Evolutionary conservation across 192 early-diverging fungal genomes (phyloP).

Genomic region (Phlyctochytrium arcticum): DNA sequence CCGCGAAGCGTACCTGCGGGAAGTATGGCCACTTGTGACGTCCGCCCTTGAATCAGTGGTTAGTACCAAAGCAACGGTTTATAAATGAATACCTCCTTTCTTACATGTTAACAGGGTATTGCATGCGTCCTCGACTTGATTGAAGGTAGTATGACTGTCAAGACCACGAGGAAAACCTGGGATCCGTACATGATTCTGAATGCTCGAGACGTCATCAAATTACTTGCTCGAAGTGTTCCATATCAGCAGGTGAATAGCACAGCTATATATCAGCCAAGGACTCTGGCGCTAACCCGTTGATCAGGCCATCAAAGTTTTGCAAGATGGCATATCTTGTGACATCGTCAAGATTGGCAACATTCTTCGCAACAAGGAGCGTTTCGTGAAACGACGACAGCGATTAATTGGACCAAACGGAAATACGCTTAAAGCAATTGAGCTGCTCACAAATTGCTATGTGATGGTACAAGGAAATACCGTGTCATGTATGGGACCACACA

Average conservation of each 20-base stretch:
- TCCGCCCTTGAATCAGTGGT: slow-evolving; percentile 71
- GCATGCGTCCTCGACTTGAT: slow-evolving; percentile 88
- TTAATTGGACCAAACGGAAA: slow-evolving; percentile 94
- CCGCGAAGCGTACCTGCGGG: slow-evolving; percentile 87
- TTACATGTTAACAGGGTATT: slow-evolving; percentile 60
- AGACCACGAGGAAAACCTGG: slow-evolving; percentile 91
- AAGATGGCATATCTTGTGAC: slow-evolving; percentile 90
- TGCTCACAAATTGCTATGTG: slow-evolving; percentile 91
- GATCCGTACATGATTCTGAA: slow-evolving; percentile 95
- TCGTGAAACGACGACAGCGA: slow-evolving; percentile 93
- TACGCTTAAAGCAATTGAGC: slow-evolving; percentile 93
- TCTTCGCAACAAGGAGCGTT: slow-evolving; percentile 93
- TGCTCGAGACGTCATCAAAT: slow-evolving; percentile 91
- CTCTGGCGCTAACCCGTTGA: not conserved
- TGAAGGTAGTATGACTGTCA: slow-evolving; percentile 97
- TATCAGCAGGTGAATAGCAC: slow-evolving; percentile 65
- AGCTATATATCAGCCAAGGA: not conserved
- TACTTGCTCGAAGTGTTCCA: slow-evolving; percentile 90
- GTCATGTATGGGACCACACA: slow-evolving; percentile 85
- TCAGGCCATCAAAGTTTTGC: slow-evolving; percentile 82
- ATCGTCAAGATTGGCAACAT: slow-evolving; percentile 98
- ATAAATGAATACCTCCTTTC: not conserved
- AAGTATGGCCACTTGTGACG: slow-evolving; percentile 88
- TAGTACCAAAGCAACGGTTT: not conserved
- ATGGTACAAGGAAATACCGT: slow-evolving; percentile 99